phyloP scores from a whole-genome alignment of 495 filamentous ascomycete genomes.

The Bombardia bombarda region DNA sequence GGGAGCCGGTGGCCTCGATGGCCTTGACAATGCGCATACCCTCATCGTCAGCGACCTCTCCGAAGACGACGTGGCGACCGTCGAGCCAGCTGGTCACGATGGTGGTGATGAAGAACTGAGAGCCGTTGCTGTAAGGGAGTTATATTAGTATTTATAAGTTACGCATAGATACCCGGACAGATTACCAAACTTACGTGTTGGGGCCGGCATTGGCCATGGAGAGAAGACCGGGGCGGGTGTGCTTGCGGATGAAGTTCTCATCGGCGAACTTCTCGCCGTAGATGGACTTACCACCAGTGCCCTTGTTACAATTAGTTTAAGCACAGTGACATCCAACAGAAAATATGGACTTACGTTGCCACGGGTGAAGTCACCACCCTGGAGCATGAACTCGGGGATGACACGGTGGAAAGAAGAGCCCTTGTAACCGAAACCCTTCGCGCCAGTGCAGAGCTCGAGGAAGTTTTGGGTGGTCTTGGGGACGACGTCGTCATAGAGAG shows the following conservation, averaged over 20 bases:
- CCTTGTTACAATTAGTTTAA: conserved; percentile 37
- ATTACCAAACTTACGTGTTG: conserved; percentile 54
- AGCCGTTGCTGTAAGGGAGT: conserved; percentile 51
- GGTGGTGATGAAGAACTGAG: conserved; percentile 74
- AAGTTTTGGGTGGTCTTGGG: conserved; percentile 95
- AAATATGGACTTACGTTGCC: conserved; percentile 60
- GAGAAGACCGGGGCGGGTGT: conserved; percentile 55
- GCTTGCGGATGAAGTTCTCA: conserved; percentile 66
- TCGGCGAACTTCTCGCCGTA: conserved; percentile 80
- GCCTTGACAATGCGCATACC: conserved; percentile 60
- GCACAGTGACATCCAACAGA: not conserved
- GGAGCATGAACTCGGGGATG: conserved; percentile 96
- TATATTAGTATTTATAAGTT: not conserved
- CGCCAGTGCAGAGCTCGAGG: conserved; percentile 83
- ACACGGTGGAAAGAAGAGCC: conserved; percentile 89
- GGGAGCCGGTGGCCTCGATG: conserved; percentile 63
- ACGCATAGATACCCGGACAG: not conserved
- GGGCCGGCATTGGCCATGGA: conserved; percentile 81
- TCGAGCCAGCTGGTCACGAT: conserved; percentile 66
- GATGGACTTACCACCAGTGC: conserved; percentile 80
- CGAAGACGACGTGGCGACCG: conserved; percentile 76
- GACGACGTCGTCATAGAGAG: conserved; percentile 77
- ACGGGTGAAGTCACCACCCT: conserved; percentile 98
- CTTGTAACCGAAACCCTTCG: conserved; percentile 81
- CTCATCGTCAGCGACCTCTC: conserved; percentile 58